Conservation (phyloP, 495 filamentous ascomycete species). For the Copromyces sp. region DNA sequence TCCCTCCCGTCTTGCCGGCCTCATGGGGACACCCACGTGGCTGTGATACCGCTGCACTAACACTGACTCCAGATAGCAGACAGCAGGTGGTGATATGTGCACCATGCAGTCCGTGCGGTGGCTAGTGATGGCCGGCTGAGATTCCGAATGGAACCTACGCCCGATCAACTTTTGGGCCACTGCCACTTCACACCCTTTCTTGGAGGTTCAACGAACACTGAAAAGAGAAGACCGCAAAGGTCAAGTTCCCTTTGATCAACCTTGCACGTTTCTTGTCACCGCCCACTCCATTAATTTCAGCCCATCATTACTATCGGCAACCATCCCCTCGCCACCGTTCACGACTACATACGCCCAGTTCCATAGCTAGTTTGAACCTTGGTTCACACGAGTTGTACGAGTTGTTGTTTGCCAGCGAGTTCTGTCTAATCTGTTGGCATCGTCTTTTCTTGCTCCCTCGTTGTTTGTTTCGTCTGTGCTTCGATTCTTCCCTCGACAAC, state of each 20-base stretch:
- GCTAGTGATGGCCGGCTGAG: neutral
- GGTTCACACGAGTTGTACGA: neutral
- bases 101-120: neutral
- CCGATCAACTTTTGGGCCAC: neutral
- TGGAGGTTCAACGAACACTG: neutral
- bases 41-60: neutral
- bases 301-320: neutral
- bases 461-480: neutral
- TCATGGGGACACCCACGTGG: neutral
- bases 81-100: neutral
- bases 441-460: neutral
- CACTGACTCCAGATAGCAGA: neutral
- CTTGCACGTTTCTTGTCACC: neutral
- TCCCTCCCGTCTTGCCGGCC: neutral
- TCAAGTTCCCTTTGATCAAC: neutral
- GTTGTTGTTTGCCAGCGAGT: neutral
- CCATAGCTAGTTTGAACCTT: neutral
- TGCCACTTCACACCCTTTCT: neutral
- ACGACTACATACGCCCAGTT: neutral
- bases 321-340: neutral
- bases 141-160: neutral
- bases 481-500: neutral
- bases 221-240: neutral
- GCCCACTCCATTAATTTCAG: neutral
- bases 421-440: neutral